These are phyloP conservation scores for Lophiotrema nucula DNA, from an alignment of 495 filamentous ascomycete genomes.

Conservation along the genomic window DNA sequence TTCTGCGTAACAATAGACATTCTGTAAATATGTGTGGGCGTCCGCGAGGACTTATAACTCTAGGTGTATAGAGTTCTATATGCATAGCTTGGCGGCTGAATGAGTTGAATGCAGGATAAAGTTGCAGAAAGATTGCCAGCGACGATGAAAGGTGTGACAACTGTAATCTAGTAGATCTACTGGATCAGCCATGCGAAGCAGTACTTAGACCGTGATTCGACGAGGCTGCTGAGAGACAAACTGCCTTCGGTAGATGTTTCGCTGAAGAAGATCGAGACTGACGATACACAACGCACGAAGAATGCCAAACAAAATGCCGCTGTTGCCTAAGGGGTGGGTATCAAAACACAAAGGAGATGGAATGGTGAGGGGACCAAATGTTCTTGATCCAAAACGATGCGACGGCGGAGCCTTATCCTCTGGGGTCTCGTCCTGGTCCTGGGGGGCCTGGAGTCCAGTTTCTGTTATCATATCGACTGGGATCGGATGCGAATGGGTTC, in stretches of 20 bases:
- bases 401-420: slow-evolving; percentile 4
- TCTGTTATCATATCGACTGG: slow-evolving; percentile 18
- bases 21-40: background rate
- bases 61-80: slow-evolving; percentile 4
- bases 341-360: slow-evolving; percentile 20
- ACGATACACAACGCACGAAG: background rate
- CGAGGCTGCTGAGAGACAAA: too few relatives aligned
- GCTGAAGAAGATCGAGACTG: too few relatives aligned
- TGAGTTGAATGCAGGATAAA: too few relatives aligned
- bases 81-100: too few relatives aligned
- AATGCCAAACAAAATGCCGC: slow-evolving; percentile 16
- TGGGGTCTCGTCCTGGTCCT: slow-evolving; percentile 5
- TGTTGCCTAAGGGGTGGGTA: slow-evolving; percentile 15
- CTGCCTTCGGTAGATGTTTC: too few relatives aligned
- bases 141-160: background rate
- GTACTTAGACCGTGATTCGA: too few relatives aligned
- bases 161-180: too few relatives aligned
- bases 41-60: slow-evolving; percentile 12
- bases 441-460: slow-evolving; percentile 16
- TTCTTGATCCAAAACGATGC: background rate
- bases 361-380: background rate
- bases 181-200: too few relatives aligned
- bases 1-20: slow-evolving; percentile 2
- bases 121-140: background rate
- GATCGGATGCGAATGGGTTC: slow-evolving; percentile 19